Evolutionary conservation across 2,329 filamentous ascomycete genomes (phyloP), one percentile per base, ranked within the genome.

Genomic region (Microascus cirrosus): DNA sequence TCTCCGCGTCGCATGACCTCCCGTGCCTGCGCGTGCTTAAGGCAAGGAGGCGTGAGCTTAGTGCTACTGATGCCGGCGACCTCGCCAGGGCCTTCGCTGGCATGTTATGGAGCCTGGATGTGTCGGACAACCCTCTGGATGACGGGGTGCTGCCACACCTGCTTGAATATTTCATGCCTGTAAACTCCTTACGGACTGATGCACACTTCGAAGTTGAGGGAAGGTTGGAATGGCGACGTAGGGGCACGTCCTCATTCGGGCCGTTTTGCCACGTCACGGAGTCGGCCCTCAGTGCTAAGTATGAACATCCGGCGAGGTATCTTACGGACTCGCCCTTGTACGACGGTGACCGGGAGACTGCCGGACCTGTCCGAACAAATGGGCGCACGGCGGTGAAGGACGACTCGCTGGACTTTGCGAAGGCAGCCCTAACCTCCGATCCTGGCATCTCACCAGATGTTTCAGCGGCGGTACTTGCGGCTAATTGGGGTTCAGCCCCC

Each of bases 31-130:
- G 77, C 2, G 69, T 84, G 3, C 65, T 85, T 28, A 84, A 82
- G 62, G 67, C 76, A 0, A 69, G 71, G 53, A 70, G 73, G 1
- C 72, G 77, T 24, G 74, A 78, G 59, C 62, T 84, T 24, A 74
- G 77, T 24, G 73, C 80, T 59, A 57, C 58, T 1, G 66, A 69
- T 2, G 67, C 72, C 2, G 58, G 67, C 0, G 50, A 65, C 2
- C 61, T 75, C 48, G 63, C 79, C 64, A 53, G 39, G 3, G 56
- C 58, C 8, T 54, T 62, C 12, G 45, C 56, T 22, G 54, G 48
- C 61, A 64, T 71, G 32, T 65, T 85, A 12, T 85, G 82, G 81
- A 82, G 81, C 62, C 64, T 85, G 4, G 81, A 85, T 60, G 55
- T 85, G 0, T 70, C 73, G 42, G 57, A 73, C 6, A 86, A 85